These are phyloP conservation scores for Mycena rebaudengoi DNA, from an alignment of 768 basidiomycete genomes.

Conservation along the genomic window DNA sequence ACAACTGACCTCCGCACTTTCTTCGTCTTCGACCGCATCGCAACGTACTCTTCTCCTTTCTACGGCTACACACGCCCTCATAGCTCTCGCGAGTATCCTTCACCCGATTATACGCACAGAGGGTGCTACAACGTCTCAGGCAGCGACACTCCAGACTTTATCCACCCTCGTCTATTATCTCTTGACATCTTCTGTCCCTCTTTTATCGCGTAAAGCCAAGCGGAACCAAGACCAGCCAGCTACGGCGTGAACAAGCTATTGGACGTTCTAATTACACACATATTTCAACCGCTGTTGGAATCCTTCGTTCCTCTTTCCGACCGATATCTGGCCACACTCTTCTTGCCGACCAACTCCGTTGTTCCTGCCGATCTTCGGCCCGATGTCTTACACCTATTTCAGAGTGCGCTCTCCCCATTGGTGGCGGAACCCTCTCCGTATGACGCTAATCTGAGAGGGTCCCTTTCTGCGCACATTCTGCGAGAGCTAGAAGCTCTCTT, in stretches of 20 bases:
- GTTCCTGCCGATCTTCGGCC: constrained; percentile 36
- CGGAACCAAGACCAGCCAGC: not conserved
- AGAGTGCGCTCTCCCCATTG: constrained; percentile 27
- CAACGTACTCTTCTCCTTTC: constrained; percentile 37
- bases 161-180: constrained; percentile 9
- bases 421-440: constrained; percentile 18
- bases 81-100: constrained; percentile 35
- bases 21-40: constrained; percentile 22
- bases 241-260: constrained; percentile 21
- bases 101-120: constrained; percentile 35
- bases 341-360: constrained; percentile 3
- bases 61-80: constrained; percentile 39
- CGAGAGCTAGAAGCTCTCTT: constrained; percentile 48
- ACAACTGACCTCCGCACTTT: constrained; percentile 34
- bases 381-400: constrained; percentile 38
- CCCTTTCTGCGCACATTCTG: constrained; percentile 48
- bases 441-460: constrained; percentile 29
- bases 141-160: constrained; percentile 14
- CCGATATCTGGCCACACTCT: constrained; percentile 17
- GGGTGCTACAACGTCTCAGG: constrained; percentile 23
- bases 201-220: constrained; percentile 28
- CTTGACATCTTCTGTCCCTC: constrained; percentile 12
- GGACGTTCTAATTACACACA: constrained; percentile 21
- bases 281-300: constrained; percentile 26
- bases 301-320: constrained; percentile 15